Evolutionary conservation across 2,329 filamentous ascomycete species (phyloP), one percentile per base, ranked within the genome.

Genomic region (Neopestalotiopsis clavispora): DNA sequence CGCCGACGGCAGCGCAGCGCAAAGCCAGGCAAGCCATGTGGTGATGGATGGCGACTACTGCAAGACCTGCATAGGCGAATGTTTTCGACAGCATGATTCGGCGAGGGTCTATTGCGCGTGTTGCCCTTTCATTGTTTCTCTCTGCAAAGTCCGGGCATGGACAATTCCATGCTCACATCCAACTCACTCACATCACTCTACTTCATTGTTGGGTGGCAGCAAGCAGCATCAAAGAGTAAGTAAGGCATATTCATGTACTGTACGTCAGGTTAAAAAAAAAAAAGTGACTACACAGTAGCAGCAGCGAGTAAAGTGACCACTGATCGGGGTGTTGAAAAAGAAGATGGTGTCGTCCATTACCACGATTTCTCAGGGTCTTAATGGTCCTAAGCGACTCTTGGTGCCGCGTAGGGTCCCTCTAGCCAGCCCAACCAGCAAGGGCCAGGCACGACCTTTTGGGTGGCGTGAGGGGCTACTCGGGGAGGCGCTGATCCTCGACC

Each of bases 331-430:
- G 45, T 52, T 17, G 14, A 9, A n/a, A n/a, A 9, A 20, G 2
- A 59, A 30, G 23, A 28, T 67, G 65, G 65, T 67, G 65, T 59
- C 20, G 45, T 58, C 12, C 65, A 17, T 20, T 60, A 7, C 6
- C 52, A 40, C 20, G 49, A 67, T 38, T n/a, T n/a, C 6, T n/a
- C 75, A 32, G 77, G 71, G 28, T 76, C 65, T 65, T 76, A 75
- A 68, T 67, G 60, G 62, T 59, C 12, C 72, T 71, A 38, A 30
- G 57, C 38, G 30, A 23, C 12, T 38, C 23, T 67, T 63, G 57
- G 59, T 67, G 65, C 52, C 58, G 45, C 59, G 66, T 62, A 63
- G 66, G 66, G 66, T 52, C 58, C 59, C 52, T 63, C 28, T 56
- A 40, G 23, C 58, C 30, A 58, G 59, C 66, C 66, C 66, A 67